Evolutionary conservation across 768 basidiomycete species (phyloP).

Genomic region (Hericium coralloides): DNA sequence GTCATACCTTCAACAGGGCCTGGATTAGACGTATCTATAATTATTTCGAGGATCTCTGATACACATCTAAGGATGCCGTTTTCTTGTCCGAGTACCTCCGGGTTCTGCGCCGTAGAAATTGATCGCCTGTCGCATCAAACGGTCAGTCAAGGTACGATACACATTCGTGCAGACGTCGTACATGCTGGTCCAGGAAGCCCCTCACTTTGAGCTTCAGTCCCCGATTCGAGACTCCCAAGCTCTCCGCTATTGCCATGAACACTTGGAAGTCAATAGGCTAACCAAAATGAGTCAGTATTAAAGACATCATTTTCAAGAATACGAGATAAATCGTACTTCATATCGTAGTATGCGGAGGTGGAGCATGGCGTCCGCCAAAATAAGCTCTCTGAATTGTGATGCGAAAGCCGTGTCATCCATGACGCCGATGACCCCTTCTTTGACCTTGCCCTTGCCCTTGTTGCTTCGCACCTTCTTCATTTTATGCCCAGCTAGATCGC

Average conservation of each 20-base stretch:
- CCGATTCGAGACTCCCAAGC: conserved; percentile 19
- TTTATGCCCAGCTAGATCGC: too few species aligned
- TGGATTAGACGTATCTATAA: conserved; percentile 2
- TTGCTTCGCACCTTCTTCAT: too few species aligned
- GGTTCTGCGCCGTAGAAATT: conserved; percentile 39
- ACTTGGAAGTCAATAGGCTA: conserved; percentile 54
- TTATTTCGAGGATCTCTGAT: neutral
- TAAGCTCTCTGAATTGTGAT: conserved; percentile 27
- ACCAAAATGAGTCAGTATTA: too few species aligned
- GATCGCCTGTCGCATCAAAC: conserved; percentile 33
- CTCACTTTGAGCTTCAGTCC: conserved; percentile 33
- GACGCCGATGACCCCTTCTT: too few species aligned
- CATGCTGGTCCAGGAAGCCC: conserved; percentile 49
- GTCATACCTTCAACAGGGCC: conserved; percentile 29
- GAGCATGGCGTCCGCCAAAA: conserved; percentile 37
- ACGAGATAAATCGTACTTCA: conserved; percentile 36
- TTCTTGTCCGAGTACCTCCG: conserved; percentile 18
- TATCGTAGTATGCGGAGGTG: conserved; percentile 54
- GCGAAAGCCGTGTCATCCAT: too few species aligned
- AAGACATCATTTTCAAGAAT: neutral
- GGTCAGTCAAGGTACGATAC: neutral
- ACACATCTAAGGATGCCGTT: conserved; percentile 9
- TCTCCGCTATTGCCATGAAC: conserved; percentile 37
- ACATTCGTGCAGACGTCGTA: conserved; percentile 16
- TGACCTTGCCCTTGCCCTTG: too few species aligned